A percentile compares a stretch with the other conserved stretches of the same genome.
Conservation (phyloP, 805 yeast genomes). For the Ogataea sp. region DNA sequence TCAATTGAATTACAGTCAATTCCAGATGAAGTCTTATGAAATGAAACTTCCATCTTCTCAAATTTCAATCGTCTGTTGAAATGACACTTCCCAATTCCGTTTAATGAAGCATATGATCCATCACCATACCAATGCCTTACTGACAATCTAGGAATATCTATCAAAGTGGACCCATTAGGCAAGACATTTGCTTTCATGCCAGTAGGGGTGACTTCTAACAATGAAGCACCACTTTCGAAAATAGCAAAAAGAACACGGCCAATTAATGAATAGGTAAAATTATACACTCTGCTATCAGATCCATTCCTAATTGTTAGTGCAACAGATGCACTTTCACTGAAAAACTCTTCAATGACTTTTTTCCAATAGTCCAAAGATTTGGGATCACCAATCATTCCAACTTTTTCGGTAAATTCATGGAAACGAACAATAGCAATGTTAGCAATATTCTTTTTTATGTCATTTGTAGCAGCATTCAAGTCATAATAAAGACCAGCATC, state of each 20-base stretch:
- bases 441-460: constrained; percentile 27
- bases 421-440: constrained; percentile 44
- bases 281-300: constrained; percentile 47
- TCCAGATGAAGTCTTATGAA: constrained; percentile 36
- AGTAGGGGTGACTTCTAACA: constrained; percentile 43
- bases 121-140: constrained; percentile 51
- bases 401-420: constrained; percentile 39
- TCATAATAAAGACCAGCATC: constrained; percentile 4
- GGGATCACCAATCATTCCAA: constrained; percentile 35
- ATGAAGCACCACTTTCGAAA: constrained; percentile 41
- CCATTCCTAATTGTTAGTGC: constrained; percentile 38
- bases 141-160: constrained; percentile 44
- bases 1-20: constrained; percentile 39
- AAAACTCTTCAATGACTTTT: constrained; percentile 39
- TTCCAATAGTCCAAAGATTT: constrained; percentile 43
- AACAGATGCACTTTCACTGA: constrained; percentile 41
- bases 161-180: constrained; percentile 42
- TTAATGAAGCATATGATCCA: constrained; percentile 59
- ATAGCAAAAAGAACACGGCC: constrained; percentile 52
- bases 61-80: constrained; percentile 57
- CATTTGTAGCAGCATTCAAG: constrained; percentile 11
- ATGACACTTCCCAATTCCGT: constrained; percentile 53
- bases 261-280: constrained; percentile 54
- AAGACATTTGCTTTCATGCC: constrained; percentile 43
- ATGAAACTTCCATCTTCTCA: constrained; percentile 63